These are phyloP conservation scores for Berberis thunbergii DNA, from an alignment of 164 flowering plant genomes.

Conservation along the genomic window DNA sequence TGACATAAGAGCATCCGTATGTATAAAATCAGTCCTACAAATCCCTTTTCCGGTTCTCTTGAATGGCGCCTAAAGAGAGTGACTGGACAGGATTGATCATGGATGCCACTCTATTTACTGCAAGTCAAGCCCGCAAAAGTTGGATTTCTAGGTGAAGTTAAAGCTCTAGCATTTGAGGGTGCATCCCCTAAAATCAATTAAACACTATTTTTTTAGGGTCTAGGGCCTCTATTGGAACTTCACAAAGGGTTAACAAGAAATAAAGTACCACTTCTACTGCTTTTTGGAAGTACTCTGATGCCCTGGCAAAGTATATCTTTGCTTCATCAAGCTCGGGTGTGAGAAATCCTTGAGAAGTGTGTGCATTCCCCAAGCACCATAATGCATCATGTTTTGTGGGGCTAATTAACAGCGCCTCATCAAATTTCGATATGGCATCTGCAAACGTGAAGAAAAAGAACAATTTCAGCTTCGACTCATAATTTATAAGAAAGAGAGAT, in stretches of 20 bases:
- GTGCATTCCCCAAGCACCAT: constrained; percentile 88
- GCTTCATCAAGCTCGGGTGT: constrained; percentile 62
- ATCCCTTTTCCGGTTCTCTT: too few relatives aligned
- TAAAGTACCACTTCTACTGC: constrained; percentile 66
- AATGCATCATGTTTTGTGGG: constrained; percentile 73
- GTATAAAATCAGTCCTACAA: too few relatives aligned
- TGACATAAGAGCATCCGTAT: not conserved
- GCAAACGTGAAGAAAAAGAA: not conserved
- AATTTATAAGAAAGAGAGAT: not conserved
- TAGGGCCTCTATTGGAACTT: too few relatives aligned
- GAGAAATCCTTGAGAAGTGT: constrained; percentile 69
- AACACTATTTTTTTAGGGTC: too few relatives aligned
- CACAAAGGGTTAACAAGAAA: not conserved
- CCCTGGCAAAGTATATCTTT: constrained; percentile 46
- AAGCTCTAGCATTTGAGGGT: not conserved
- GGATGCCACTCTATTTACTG: too few relatives aligned
- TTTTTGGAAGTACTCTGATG: constrained; percentile 48
- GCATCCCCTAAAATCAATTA: not conserved
- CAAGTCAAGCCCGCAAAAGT: too few relatives aligned
- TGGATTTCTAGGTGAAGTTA: not conserved
- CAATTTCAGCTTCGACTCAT: not conserved
- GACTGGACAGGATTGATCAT: too few relatives aligned
- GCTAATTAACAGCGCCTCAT: constrained; percentile 61
- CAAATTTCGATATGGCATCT: constrained; percentile 77
- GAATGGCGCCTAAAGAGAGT: too few relatives aligned